These are phyloP conservation scores for Trichosporon faecale DNA, from an alignment of 1,284 basidiomycete genomes.

Conservation along the genomic window DNA sequence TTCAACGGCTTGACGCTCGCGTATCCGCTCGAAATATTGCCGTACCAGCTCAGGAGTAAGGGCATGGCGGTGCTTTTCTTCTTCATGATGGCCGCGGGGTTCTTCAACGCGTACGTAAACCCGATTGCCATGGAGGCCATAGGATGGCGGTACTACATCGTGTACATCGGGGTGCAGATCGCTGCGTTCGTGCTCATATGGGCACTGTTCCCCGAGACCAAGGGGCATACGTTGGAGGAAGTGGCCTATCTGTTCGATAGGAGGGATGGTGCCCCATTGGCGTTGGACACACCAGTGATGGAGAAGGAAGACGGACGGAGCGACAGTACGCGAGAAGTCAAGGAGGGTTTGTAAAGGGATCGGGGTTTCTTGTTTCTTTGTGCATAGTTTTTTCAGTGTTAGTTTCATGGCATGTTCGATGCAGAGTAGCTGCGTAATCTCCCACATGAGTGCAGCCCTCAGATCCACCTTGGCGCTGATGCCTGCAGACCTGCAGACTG, in stretches of 20 bases:
- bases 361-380: neutral
- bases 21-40: conserved; percentile 26
- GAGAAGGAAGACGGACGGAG: neutral
- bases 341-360: neutral
- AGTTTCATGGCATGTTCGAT: neutral
- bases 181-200: conserved; percentile 16
- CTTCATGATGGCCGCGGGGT: neutral
- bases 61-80: conserved; percentile 8
- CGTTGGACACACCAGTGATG: neutral
- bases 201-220: conserved; percentile 26
- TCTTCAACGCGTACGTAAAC: conserved; percentile 24
- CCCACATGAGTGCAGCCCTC: too few relatives aligned
- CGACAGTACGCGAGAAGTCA: too few relatives aligned
- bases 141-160: conserved; percentile 35
- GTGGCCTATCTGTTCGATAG: conserved; percentile 23
- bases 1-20: conserved; percentile 22
- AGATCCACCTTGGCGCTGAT: too few relatives aligned
- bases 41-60: conserved; percentile 16
- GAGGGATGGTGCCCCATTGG: neutral
- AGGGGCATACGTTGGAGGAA: conserved; percentile 26
- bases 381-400: neutral
- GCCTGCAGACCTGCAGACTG: too few relatives aligned
- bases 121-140: conserved; percentile 23
- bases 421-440: neutral
- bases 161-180: conserved; percentile 28